Base-by-base conservation (phyloP, 2,329 filamentous ascomycete species). In the Pyrenophora seminiperda region DNA sequence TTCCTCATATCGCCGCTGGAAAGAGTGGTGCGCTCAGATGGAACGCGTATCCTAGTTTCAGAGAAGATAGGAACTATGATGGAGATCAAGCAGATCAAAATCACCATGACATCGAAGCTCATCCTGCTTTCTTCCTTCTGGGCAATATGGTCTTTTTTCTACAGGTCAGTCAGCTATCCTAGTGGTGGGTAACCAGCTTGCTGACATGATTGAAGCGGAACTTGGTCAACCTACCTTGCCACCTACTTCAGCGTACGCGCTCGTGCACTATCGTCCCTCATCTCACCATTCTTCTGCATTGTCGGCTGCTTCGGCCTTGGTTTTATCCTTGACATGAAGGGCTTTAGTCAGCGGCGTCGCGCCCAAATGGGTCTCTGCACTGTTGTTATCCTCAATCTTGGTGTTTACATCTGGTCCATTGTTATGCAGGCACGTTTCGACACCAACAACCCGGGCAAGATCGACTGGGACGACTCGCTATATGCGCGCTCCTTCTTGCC, bases 301-400 rank as follows among this genome's bases (percentile, higher is more conserved):
- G 63, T 79, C 29, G 77, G 77, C 15, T 79, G 77, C 56, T 79
- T 79, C 43, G 77, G 75, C 33, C 73, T 79, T 4, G 77, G 77
- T 1, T 79, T 78, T 48, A 74, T 94, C 80, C 76, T 84, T 86
- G 47, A 77, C 73, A 61, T 89, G 83, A 46, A 95, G 73, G 19
- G 88, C 84, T 55, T 83, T 76, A 7, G 89, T 82, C 59, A 82
- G 57, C 65, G 78, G 7, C 75, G 77, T 15, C 72, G 78, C 10
- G 78, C 77, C 13, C 77, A 79, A 48, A 49, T 76, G 4, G 77
- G 77, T 39, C 71, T 80, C 5, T 75, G 74, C 51, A 74, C 68
- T 3, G 76, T 79, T 4, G 72, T 77, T 2, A 61, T 75, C n/a
- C 71, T 77, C 5, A 80, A 79, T 36, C 53, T 76, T 4, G 77